Conservation (phyloP, 768 basidiomycete species). For the Lentinula sp. region DNA sequence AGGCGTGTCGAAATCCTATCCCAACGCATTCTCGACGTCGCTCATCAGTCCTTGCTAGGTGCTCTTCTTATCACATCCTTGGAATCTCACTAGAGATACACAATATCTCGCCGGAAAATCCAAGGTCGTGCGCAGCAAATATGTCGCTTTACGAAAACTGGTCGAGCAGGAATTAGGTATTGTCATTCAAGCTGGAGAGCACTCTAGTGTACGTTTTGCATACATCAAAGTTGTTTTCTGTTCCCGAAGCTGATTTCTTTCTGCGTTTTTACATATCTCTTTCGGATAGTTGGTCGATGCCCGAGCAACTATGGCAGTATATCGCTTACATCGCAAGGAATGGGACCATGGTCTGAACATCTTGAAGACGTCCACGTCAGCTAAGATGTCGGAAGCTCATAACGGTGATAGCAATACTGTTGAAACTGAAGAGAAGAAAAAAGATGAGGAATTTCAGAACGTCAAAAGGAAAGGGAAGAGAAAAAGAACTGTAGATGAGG, state of each 20-base stretch:
- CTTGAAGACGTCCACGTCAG: neutral
- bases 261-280: neutral
- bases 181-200: slow-evolving; percentile 83
- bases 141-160: slow-evolving; percentile 74
- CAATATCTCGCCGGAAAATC: slow-evolving; percentile 56
- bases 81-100: slow-evolving; percentile 60
- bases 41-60: slow-evolving; percentile 29
- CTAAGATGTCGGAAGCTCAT: neutral
- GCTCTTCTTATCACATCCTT: slow-evolving; percentile 66
- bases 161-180: slow-evolving; percentile 74
- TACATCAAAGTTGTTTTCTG: neutral
- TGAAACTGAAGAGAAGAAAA: neutral
- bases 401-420: neutral
- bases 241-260: neutral
- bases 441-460: neutral
- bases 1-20: slow-evolving; percentile 35
- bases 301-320: slow-evolving; percentile 92
- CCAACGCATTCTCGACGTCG: neutral
- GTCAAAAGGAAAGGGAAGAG: slow-evolving; percentile 11
- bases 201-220: slow-evolving; percentile 67
- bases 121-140: slow-evolving; percentile 53
- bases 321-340: slow-evolving; percentile 69
- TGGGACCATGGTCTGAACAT: slow-evolving; percentile 61
- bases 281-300: slow-evolving; percentile 77
- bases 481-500: slow-evolving; percentile 12